A percentile compares a stretch with the other conserved stretches of the same genome.
phyloP scores from a whole-genome alignment of 805 yeast genomes.

The Candida sanyiensis region DNA sequence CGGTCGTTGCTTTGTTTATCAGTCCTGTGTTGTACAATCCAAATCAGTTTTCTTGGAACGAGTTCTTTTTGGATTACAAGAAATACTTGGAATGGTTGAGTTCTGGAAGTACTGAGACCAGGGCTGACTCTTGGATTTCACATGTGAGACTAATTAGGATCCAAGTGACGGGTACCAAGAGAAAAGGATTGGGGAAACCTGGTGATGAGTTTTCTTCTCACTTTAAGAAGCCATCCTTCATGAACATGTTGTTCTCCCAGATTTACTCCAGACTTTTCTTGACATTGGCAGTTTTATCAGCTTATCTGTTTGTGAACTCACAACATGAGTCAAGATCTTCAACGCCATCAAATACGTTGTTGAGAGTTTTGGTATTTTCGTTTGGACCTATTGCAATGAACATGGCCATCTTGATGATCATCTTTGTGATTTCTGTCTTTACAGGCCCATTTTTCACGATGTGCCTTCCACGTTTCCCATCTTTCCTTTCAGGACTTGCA shows the following conservation, averaged over 20 bases:
- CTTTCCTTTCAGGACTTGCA: constrained; percentile 42
- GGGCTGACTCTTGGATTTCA: constrained; percentile 37
- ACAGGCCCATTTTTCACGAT: constrained; percentile 44
- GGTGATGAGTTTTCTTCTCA: constrained; percentile 38
- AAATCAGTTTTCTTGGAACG: constrained; percentile 57
- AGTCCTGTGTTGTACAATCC: constrained; percentile 64
- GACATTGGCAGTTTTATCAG: constrained; percentile 33
- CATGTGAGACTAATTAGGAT: constrained; percentile 47
- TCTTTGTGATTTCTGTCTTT: constrained; percentile 37
- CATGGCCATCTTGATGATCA: constrained; percentile 31
- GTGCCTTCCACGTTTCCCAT: constrained; percentile 39
- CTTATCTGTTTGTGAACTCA: constrained; percentile 49
- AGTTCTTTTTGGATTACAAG: constrained; percentile 56
- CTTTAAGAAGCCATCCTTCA: constrained; percentile 44
- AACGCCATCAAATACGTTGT: constrained; percentile 35
- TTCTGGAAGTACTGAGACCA: constrained; percentile 42
- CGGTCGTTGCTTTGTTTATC: constrained; percentile 45
- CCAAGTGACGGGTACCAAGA: constrained; percentile 51
- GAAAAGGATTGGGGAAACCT: constrained; percentile 32
- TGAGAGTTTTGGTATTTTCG: constrained; percentile 40
- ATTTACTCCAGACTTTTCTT: constrained; percentile 34
- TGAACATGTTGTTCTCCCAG: constrained; percentile 38
- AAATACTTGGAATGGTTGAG: constrained; percentile 38
- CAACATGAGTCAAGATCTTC: constrained; percentile 39
- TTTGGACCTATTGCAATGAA: constrained; percentile 45